Evolutionary conservation across 106 monocot species (phyloP).

Genomic region (Allium sativum): DNA sequence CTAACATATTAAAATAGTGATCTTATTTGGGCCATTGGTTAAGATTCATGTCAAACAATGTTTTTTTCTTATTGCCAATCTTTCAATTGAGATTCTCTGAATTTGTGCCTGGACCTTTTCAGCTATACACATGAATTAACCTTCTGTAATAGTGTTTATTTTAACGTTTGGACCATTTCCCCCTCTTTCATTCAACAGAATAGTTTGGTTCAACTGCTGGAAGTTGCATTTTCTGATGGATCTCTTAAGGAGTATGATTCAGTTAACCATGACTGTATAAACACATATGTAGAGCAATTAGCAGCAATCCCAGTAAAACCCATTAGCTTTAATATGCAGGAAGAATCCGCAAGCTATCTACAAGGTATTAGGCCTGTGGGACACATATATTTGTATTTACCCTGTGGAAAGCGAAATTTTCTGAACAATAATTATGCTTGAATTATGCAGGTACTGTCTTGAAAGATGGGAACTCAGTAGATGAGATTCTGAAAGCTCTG

Average conservation of each 20-base stretch:
- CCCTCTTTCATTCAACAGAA: constrained; percentile 24
- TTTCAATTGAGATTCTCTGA: too few species aligned
- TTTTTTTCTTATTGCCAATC: too few species aligned
- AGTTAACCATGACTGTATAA: constrained; percentile 13
- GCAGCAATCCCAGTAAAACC: constrained; percentile 24
- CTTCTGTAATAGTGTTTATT: too few species aligned
- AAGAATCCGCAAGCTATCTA: constrained; percentile 10
- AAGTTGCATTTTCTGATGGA: constrained; percentile 31
- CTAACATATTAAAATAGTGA: too few species aligned
- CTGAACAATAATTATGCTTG: too few species aligned
- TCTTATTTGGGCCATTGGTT: too few species aligned
- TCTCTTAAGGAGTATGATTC: constrained; percentile 14
- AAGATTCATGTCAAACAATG: too few species aligned
- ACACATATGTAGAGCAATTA: constrained; percentile 25
- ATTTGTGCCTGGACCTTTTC: too few species aligned
- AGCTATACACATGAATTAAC: too few species aligned
- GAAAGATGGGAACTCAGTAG: constrained; percentile 28
- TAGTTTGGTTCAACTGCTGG: constrained; percentile 33
- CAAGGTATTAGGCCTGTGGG: constrained; percentile 39
- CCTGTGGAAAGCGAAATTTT: too few species aligned
- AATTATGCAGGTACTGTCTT: constrained; percentile 15
- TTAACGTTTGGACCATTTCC: too few species aligned
- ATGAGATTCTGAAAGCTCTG: constrained; percentile 36
- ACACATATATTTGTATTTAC: too few species aligned
- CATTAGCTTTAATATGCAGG: constrained; percentile 12